Conservation (phyloP, 257 asterid genomes). For the Cynanchum wilfordii region DNA sequence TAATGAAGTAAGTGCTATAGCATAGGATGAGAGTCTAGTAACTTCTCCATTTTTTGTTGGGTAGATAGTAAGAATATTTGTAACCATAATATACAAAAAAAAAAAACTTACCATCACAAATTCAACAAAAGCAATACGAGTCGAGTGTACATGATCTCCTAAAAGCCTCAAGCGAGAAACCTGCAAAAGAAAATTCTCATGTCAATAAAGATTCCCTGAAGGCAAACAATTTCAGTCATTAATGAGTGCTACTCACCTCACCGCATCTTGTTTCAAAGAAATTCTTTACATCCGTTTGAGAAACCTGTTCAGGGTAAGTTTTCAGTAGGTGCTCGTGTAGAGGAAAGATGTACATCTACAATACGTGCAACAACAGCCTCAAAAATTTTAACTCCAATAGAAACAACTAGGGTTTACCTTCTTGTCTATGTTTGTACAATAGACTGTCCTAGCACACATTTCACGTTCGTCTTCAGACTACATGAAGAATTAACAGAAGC, state of each 20-base stretch:
- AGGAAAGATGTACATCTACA: not conserved
- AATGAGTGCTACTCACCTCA: not conserved
- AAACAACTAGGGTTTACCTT: slow-evolving; percentile 37
- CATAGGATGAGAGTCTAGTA: not conserved
- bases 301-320: slow-evolving; percentile 39
- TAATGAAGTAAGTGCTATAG: not conserved
- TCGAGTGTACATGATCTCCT: slow-evolving; percentile 90
- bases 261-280: slow-evolving; percentile 78
- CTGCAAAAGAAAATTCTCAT: slow-evolving; percentile 29
- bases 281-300: slow-evolving; percentile 75
- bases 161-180: slow-evolving; percentile 94
- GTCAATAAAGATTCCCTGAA: slow-evolving; percentile 7
- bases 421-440: slow-evolving; percentile 92
- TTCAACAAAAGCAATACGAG: slow-evolving; percentile 89
- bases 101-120: slow-evolving; percentile 56
- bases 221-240: slow-evolving; percentile 3
- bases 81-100: not conserved
- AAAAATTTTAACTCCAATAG: not conserved
- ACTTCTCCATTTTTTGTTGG: not conserved
- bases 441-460: slow-evolving; percentile 97
- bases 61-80: not conserved
- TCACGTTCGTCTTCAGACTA: slow-evolving; percentile 96
- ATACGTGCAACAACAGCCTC: not conserved
- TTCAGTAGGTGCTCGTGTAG: not conserved
- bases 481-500: not conserved